Conservation (phyloP, 768 basidiomycete species). For the Suillus paluster region DNA sequence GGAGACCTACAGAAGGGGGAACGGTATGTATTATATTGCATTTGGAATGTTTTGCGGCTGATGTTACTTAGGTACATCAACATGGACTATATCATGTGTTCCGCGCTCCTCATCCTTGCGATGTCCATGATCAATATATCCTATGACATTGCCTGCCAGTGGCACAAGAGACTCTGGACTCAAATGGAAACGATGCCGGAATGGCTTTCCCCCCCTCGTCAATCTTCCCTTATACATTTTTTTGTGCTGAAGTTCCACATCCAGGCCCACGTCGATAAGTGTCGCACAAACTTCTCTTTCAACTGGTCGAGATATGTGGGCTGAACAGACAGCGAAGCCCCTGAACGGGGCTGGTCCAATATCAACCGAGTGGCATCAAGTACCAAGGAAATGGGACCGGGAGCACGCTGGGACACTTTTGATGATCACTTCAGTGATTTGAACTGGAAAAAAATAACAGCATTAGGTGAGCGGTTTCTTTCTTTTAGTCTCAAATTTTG, state of each 20-base stretch:
- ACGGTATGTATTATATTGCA: conserved; percentile 4
- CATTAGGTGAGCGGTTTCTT: conserved; percentile 26
- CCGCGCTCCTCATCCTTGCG: not conserved
- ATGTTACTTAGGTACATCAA: not conserved
- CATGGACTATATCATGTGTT: conserved; percentile 1
- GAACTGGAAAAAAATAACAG: conserved; percentile 37
- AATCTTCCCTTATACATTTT: conserved; percentile 10
- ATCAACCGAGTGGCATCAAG: too few relatives aligned
- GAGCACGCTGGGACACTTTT: conserved; percentile 36
- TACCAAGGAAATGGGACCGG: conserved; percentile 38
- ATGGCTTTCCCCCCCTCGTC: too few relatives aligned
- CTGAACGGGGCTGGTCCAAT: conserved; percentile 20
- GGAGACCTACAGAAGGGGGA: conserved; percentile 18
- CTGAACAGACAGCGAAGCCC: conserved; percentile 19
- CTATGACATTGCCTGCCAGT: conserved; percentile 33
- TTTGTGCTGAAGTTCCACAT: conserved; percentile 21
- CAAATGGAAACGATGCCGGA: conserved; percentile 9
- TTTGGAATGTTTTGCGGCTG: not conserved
- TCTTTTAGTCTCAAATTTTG: not conserved
- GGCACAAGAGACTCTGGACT: conserved; percentile 13
- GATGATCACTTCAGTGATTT: conserved; percentile 39
- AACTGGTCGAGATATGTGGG: not conserved
- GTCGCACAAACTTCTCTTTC: too few relatives aligned
- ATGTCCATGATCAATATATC: not conserved
- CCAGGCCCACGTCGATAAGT: conserved; percentile 10